phyloP scores from a whole-genome alignment of 805 yeast genomes.

The Scheffersomyces ergatensis region DNA sequence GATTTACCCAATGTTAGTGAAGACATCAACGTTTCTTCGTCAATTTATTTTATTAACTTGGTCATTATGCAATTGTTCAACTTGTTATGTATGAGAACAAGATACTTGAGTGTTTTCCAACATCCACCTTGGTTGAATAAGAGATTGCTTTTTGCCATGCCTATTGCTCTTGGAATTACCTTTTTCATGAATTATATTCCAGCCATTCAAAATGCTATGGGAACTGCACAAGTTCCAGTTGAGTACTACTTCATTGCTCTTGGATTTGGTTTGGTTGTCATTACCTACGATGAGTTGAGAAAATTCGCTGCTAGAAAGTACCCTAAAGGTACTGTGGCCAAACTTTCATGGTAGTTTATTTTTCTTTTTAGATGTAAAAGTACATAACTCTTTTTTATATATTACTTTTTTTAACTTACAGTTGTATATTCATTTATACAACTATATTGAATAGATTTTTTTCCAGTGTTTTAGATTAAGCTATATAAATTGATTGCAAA shows the following conservation, averaged over 20 bases:
- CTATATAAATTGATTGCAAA: too few species aligned
- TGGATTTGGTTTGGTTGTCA: slow-evolving; percentile 41
- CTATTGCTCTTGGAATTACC: slow-evolving; percentile 35
- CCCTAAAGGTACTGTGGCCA: slow-evolving; percentile 38
- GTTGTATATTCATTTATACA: too few species aligned
- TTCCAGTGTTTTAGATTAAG: too few species aligned
- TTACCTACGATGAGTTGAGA: slow-evolving; percentile 42
- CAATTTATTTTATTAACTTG: slow-evolving; percentile 46
- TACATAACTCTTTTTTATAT: too few species aligned
- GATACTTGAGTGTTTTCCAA: slow-evolving; percentile 41
- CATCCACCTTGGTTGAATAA: slow-evolving; percentile 35
- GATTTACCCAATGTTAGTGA: slow-evolving; percentile 17
- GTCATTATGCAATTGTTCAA: slow-evolving; percentile 49
- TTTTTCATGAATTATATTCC: slow-evolving; percentile 44
- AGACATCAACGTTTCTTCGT: slow-evolving; percentile 31
- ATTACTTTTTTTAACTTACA: too few species aligned
- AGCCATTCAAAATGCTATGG: slow-evolving; percentile 32
- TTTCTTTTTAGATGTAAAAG: too few species aligned
- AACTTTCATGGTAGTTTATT: slow-evolving; percentile 39
- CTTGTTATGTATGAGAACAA: slow-evolving; percentile 40
- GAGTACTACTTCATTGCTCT: slow-evolving; percentile 45
- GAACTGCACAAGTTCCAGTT: slow-evolving; percentile 39
- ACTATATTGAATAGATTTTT: too few species aligned
- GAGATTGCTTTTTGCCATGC: slow-evolving; percentile 29
- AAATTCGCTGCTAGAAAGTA: slow-evolving; percentile 32